These are phyloP conservation scores for Rhizopus delemar DNA, from an alignment of 371 early-diverging fungal genomes.

Conservation along the genomic window DNA sequence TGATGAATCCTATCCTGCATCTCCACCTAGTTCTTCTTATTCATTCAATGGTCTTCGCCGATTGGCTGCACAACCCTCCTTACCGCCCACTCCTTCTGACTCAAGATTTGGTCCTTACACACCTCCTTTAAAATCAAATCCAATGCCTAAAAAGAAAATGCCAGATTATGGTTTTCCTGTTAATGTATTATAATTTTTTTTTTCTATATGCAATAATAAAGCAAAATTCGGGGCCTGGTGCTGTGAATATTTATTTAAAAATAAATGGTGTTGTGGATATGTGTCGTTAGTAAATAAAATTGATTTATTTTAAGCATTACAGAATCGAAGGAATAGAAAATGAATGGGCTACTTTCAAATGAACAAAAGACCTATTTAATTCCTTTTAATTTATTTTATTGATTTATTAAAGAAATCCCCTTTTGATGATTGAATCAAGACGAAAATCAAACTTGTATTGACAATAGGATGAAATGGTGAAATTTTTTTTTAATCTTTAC, in stretches of 20 bases:
- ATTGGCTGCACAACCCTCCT: not conserved
- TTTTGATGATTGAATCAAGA: not conserved
- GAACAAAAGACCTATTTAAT: too few relatives aligned
- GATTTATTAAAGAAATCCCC: not conserved
- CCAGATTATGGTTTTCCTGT: slow-evolving; percentile 2
- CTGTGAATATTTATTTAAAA: not conserved
- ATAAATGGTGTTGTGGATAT: too few relatives aligned
- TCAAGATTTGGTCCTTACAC: not conserved
- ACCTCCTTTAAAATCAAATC: not conserved
- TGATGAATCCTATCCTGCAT: too few relatives aligned
- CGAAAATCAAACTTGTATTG: too few relatives aligned
- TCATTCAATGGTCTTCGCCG: not conserved
- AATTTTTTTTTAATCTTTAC: too few relatives aligned
- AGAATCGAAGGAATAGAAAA: too few relatives aligned
- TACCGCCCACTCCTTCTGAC: slow-evolving; percentile 1
- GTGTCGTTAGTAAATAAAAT: too few relatives aligned
- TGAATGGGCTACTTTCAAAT: too few relatives aligned
- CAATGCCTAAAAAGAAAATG: not conserved
- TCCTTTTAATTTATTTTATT: not conserved
- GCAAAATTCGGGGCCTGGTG: not conserved
- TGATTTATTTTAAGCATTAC: too few relatives aligned
- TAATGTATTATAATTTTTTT: not conserved
- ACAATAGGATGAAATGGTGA: too few relatives aligned
- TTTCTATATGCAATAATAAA: not conserved
- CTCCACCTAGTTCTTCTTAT: too few relatives aligned